These are phyloP conservation scores for Fusarium sulawesiense DNA, from an alignment of 2,329 filamentous ascomycete genomes.

Conservation along the genomic window DNA sequence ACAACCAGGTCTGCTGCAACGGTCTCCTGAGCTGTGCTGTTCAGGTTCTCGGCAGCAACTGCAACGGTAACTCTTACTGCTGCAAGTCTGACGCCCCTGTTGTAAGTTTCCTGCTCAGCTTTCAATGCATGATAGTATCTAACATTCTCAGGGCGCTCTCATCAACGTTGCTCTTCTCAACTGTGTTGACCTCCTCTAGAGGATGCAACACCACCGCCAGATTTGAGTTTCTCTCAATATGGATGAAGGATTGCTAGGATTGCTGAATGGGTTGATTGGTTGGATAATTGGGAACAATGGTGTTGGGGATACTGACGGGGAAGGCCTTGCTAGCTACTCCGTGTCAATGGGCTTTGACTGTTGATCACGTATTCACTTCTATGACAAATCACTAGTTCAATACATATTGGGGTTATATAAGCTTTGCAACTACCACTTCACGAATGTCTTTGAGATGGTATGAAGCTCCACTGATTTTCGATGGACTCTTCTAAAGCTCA, in stretches of 20 bases:
- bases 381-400: not conserved
- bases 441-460: no score
- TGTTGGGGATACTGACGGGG: not conserved
- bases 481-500: no score
- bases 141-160: not conserved
- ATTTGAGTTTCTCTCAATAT: no score
- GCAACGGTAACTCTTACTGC: conserved; percentile 7
- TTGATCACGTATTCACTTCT: conserved; percentile 8
- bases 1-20: conserved; percentile 24
- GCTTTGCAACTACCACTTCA: no score
- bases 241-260: not conserved
- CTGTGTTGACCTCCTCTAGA: not conserved
- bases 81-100: not conserved
- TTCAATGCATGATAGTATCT: not conserved
- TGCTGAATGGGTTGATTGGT: not conserved
- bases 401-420: not conserved
- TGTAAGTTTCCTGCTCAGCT: not conserved
- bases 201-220: not conserved
- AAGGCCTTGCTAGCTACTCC: conserved; percentile 15
- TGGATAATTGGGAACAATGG: not conserved
- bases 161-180: conserved; percentile 21
- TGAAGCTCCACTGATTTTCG: no score
- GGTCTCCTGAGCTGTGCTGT: conserved; percentile 9
- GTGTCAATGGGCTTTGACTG: not conserved
- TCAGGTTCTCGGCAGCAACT: conserved; percentile 20